Conservation (phyloP, 208 protist species). For the Trypanosoma scelopori region DNA sequence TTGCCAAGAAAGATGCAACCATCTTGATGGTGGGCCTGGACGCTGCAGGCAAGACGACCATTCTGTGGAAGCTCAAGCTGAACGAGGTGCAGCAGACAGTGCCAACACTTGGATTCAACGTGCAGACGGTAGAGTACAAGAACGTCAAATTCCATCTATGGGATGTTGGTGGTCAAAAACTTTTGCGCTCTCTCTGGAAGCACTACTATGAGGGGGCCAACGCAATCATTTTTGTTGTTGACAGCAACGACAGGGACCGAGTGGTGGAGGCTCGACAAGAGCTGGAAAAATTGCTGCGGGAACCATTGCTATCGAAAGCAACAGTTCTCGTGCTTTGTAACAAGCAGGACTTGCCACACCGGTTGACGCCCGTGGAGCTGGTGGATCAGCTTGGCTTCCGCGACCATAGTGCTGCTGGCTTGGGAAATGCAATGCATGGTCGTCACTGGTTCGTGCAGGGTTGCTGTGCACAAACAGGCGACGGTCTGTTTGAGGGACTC, state of each 20-base stretch:
- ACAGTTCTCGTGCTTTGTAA: constrained; percentile 94
- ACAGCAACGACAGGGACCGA: constrained; percentile 90
- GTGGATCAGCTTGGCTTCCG: constrained; percentile 58
- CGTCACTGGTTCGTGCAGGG: constrained; percentile 94
- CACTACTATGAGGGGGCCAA: constrained; percentile 97
- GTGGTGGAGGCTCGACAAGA: constrained; percentile 79
- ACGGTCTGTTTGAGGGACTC: constrained; percentile 96
- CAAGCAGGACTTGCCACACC: constrained; percentile 93
- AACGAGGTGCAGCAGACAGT: constrained; percentile 96
- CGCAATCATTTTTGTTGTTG: constrained; percentile 94
- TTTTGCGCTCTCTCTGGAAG: constrained; percentile 94
- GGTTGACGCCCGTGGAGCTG: constrained; percentile 56
- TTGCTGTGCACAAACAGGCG: constrained; percentile 94
- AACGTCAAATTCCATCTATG: constrained; percentile 98
- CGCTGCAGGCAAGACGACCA: constrained; percentile 97
- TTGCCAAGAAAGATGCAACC: constrained; percentile 90
- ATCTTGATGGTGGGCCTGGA: constrained; percentile 96
- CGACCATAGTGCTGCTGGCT: constrained; percentile 27
- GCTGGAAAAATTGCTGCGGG: constrained; percentile 67
- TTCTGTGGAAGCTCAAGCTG: constrained; percentile 98
- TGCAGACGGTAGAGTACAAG: constrained; percentile 97
- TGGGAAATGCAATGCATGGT: constrained; percentile 37
- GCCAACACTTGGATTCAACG: constrained; percentile 98
- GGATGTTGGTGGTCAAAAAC: constrained; percentile 97
- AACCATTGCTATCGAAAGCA: constrained; percentile 82